A percentile compares a stretch with the other conserved stretches of the same genome.
These are phyloP conservation scores for Thraustochytrium striatum DNA, from an alignment of 352 stramenopile genomes.

Conservation along the genomic window DNA sequence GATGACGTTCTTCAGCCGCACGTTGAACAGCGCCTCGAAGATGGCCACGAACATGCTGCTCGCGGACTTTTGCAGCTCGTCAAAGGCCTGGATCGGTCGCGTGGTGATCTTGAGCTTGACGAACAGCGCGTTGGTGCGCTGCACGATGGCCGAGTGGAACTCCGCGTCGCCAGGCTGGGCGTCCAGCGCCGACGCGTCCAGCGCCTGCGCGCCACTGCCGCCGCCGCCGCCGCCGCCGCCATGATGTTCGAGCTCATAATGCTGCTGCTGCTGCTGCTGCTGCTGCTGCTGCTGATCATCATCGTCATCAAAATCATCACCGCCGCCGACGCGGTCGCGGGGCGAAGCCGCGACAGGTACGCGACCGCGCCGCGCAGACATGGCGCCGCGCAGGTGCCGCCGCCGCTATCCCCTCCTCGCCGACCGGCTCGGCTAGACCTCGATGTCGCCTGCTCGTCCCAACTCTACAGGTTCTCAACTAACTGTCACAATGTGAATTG, in stretches of 20 bases:
- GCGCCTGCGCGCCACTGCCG: background rate
- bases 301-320: background rate
- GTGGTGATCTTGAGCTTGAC: slow-evolving; percentile 69
- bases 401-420: no score
- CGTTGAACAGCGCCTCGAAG: slow-evolving; percentile 81
- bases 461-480: no score
- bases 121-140: slow-evolving; percentile 70
- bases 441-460: no score
- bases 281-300: background rate
- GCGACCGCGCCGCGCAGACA: no score
- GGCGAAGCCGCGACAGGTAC: no score
- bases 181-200: background rate
- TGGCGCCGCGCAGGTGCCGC: background rate
- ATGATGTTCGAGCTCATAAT: background rate
- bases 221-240: no score
- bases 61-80: slow-evolving; percentile 73
- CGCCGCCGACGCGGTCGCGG: background rate
- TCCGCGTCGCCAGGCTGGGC: background rate
- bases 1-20: slow-evolving; percentile 67
- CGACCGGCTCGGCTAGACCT: no score
- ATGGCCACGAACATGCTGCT: slow-evolving; percentile 84
- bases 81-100: slow-evolving; percentile 66
- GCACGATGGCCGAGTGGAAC: slow-evolving; percentile 33
- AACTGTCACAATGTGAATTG: no score
- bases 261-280: background rate